phyloP scores from a whole-genome alignment of 2,329 filamentous ascomycete species.

The Pseudogymnoascus sp. region DNA sequence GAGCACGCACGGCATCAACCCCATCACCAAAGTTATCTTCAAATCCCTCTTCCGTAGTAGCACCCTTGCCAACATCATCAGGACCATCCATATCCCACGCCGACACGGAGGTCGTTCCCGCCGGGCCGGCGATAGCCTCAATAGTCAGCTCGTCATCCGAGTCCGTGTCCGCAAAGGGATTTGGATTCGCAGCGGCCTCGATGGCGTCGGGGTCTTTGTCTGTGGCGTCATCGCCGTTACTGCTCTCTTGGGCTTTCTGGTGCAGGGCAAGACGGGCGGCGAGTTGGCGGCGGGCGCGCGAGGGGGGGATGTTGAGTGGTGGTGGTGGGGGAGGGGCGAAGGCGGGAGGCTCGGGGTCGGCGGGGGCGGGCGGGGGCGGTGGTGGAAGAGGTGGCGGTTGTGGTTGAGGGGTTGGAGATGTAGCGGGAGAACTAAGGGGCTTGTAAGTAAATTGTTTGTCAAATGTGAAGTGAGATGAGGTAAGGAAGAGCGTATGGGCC shows the following conservation, averaged over 20 bases:
- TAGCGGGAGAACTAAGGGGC: constrained; percentile 27
- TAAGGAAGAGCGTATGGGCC: neutral
- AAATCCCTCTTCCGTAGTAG: neutral
- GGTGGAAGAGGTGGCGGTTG: constrained; percentile 28
- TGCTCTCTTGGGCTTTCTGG: constrained; percentile 39
- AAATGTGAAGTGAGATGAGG: neutral
- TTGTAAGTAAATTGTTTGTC: constrained; percentile 11
- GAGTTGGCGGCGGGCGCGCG: constrained; percentile 78
- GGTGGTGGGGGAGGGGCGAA: constrained; percentile 58
- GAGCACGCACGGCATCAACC: neutral
- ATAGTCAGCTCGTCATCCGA: constrained; percentile 23
- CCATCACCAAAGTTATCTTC: neutral
- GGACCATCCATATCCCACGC: neutral
- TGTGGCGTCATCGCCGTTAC: constrained; percentile 18
- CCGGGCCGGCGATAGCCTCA: neutral
- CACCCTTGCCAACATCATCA: neutral
- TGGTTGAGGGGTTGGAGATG: constrained; percentile 28
- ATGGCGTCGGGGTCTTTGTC: constrained; percentile 13
- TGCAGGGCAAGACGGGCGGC: constrained; percentile 77
- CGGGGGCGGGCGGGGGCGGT: constrained; percentile 31
- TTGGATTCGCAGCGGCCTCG: constrained; percentile 19
- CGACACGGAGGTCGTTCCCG: neutral
- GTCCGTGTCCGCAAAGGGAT: constrained; percentile 26
- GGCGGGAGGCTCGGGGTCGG: constrained; percentile 45
- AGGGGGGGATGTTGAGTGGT: constrained; percentile 77